phyloP scores from a whole-genome alignment of 163 green algal species.

The Scenedesmus sp. region DNA sequence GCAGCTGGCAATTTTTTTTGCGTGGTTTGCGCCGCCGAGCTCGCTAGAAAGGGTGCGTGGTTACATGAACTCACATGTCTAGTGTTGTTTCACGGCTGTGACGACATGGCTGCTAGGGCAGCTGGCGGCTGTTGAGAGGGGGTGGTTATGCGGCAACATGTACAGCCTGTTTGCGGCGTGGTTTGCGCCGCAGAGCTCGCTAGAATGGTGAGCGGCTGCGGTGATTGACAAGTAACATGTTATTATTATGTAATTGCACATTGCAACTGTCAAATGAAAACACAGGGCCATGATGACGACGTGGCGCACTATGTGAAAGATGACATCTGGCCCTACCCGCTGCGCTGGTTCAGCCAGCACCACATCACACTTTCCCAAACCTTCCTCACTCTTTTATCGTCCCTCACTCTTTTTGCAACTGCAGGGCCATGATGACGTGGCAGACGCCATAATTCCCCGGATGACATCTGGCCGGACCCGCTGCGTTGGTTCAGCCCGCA shows the following conservation, averaged over 20 bases:
- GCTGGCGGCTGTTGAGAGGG: no score
- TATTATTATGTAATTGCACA: no score
- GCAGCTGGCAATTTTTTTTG: no score
- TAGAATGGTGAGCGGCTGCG: not conserved
- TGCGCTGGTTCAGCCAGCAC: slow-evolving; percentile 30
- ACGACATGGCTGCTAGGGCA: no score
- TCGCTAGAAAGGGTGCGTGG: not conserved
- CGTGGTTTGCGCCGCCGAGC: no score
- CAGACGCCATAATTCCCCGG: slow-evolving; percentile 61
- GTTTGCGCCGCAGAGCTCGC: slow-evolving; percentile 28
- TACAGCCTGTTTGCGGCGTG: slow-evolving; percentile 52
- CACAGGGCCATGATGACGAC: slow-evolving; percentile 29
- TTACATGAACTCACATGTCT: no score
- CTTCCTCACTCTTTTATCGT: not conserved
- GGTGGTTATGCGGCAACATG: not conserved
- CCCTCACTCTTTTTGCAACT: no score
- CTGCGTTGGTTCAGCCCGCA: slow-evolving; percentile 26
- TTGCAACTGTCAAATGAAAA: no score
- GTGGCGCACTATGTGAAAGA: slow-evolving; percentile 73
- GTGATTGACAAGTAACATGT: no score
- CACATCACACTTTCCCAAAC: no score
- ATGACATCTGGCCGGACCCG: slow-evolving; percentile 80
- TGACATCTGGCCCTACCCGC: slow-evolving; percentile 77
- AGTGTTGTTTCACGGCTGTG: no score
- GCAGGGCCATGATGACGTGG: slow-evolving; percentile 47